Percentiles rank a stretch among this genome's conserved stretches.
phyloP scores from a whole-genome alignment of 225 moss, liverwort and hornwort species.

The Polytrichum formosum region DNA sequence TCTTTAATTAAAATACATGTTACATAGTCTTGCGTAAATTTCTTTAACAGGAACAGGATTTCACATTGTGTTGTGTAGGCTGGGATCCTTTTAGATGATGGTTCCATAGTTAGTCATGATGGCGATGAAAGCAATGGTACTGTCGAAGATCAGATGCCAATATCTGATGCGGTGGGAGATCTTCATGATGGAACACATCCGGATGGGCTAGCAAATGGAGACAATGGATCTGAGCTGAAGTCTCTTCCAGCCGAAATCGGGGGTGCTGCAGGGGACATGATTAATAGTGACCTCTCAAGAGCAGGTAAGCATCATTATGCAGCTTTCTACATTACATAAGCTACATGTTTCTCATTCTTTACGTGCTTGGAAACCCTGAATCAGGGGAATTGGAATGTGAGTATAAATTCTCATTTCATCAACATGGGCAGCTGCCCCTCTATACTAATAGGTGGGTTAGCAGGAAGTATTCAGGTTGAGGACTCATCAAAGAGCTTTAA shows the following conservation, averaged over 20 bases:
- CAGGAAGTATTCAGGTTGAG: conserved; percentile 19
- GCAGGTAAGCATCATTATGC: conserved; percentile 1
- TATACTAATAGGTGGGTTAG: conserved; percentile 5
- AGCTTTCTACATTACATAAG: conserved; percentile 54
- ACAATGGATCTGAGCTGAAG: conserved; percentile 30
- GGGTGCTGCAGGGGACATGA: not conserved
- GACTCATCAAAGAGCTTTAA: conserved; percentile 18
- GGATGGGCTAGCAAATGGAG: conserved; percentile 41
- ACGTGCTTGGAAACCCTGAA: too few species aligned
- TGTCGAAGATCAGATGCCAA: conserved; percentile 17
- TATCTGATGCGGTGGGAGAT: conserved; percentile 20
- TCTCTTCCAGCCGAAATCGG: conserved; percentile 27
- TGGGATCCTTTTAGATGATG: conserved; percentile 23
- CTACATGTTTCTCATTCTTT: conserved; percentile 17
- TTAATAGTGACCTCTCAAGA: not conserved
- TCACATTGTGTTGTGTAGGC: conserved; percentile 14
- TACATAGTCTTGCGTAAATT: not conserved
- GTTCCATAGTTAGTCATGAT: conserved; percentile 11
- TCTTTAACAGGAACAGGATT: not conserved
- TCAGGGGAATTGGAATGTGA: too few species aligned
- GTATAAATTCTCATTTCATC: too few species aligned
- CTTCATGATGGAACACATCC: conserved; percentile 9
- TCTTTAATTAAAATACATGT: too few species aligned
- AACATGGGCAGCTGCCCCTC: not conserved
- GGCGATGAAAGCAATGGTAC: conserved; percentile 16